Evolutionary conservation across 768 basidiomycete genomes (phyloP).

Genomic region (Tricholoma terreum): DNA sequence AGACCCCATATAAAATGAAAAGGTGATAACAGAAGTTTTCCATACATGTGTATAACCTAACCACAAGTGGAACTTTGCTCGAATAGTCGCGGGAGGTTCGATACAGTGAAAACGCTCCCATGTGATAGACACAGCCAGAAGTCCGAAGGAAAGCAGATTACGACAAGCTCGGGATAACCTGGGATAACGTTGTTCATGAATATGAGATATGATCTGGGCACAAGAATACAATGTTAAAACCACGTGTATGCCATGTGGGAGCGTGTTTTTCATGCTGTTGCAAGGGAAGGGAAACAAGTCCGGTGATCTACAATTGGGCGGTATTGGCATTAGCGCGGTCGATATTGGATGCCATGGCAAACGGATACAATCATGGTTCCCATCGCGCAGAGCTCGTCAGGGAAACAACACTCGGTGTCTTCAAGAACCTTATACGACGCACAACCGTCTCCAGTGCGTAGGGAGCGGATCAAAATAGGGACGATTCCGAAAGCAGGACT

Average conservation of each 20-base stretch:
- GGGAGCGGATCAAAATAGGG: background rate
- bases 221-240: background rate
- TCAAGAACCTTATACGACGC: constrained; percentile 1
- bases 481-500: background rate
- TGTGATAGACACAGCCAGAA: constrained; percentile 9
- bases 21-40: background rate
- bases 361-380: background rate
- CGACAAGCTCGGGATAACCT: constrained; percentile 4
- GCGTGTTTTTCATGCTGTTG: constrained; percentile 2
- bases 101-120: constrained; percentile 10
- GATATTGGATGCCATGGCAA: background rate
- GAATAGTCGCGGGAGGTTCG: constrained; percentile 14
- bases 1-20: background rate
- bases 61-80: constrained; percentile 2
- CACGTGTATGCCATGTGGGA: constrained; percentile 14
- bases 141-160: constrained; percentile 8
- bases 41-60: background rate
- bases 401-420: constrained; percentile 1
- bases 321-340: background rate
- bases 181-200: constrained; percentile 9
- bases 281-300: background rate
- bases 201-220: constrained; percentile 7
- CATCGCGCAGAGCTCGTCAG: constrained; percentile 1
- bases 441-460: background rate
- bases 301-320: background rate